Percentiles rank a stretch among this genome's conserved stretches.
Evolutionary conservation across 805 yeast genomes (phyloP).

Genomic region (Ogataea angusta): DNA sequence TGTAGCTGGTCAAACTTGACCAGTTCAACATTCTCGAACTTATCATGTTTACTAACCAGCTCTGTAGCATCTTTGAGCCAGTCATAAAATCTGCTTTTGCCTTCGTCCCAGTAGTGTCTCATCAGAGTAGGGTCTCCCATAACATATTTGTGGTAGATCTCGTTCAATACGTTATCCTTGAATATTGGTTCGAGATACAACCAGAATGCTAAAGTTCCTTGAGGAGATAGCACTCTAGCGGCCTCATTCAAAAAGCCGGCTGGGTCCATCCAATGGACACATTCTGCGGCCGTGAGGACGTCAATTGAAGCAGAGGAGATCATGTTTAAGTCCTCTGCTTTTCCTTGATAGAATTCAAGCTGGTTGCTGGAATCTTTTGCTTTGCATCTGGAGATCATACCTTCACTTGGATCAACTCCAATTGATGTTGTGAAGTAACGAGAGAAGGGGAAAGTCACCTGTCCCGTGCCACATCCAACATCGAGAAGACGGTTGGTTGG

Average conservation of each 20-base stretch:
- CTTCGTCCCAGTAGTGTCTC: slow-evolving; percentile 49
- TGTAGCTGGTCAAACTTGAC: slow-evolving; percentile 15
- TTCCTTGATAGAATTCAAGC: slow-evolving; percentile 21
- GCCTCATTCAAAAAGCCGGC: slow-evolving; percentile 34
- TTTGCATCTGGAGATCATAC: slow-evolving; percentile 51
- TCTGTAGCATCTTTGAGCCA: slow-evolving; percentile 25
- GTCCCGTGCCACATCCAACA: slow-evolving; percentile 80
- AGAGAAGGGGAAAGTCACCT: slow-evolving; percentile 55
- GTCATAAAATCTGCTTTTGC: slow-evolving; percentile 38
- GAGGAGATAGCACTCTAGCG: slow-evolving; percentile 45
- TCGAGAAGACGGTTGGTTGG: slow-evolving; percentile 46
- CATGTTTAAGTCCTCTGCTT: slow-evolving; percentile 29
- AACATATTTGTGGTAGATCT: slow-evolving; percentile 46
- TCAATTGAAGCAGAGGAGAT: slow-evolving; percentile 42
- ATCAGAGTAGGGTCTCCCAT: slow-evolving; percentile 46
- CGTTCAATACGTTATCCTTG: slow-evolving; percentile 50
- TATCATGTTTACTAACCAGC: slow-evolving; percentile 20
- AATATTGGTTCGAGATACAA: slow-evolving; percentile 66
- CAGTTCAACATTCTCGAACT: slow-evolving; percentile 29
- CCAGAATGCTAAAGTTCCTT: slow-evolving; percentile 74
- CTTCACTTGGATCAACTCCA: slow-evolving; percentile 60
- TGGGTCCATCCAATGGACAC: slow-evolving; percentile 76
- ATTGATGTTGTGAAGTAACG: slow-evolving; percentile 45
- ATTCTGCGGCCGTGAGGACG: slow-evolving; percentile 71
- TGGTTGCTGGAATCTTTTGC: slow-evolving; percentile 5